Evolutionary conservation across 352 stramenopile species (phyloP), one percentile per base, ranked within the genome.

Genomic region (Heterotrichella gracilis): DNA sequence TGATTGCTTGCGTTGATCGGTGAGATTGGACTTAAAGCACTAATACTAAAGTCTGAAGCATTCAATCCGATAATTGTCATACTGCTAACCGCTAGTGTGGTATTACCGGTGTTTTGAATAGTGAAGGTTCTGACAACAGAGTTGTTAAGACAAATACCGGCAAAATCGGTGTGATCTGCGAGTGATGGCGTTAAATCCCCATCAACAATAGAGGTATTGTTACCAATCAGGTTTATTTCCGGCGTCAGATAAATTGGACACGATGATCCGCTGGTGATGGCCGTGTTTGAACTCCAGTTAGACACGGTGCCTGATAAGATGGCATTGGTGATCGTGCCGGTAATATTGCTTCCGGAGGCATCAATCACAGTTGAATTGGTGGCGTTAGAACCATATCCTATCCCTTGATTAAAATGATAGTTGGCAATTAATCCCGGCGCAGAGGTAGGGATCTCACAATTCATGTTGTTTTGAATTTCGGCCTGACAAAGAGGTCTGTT

Each of bases 391-490:
- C 41, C 41, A 66, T 66, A 24, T 66, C n/a, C 41, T 24, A 22
- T 66, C 21, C 41, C 41, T 22, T 66, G 41, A 22, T 66, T 66
- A 66, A 66, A 66, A 24, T 66, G 21, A 66, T 66, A 66, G 23
- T 66, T 24, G 21, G 21, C 41, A 66, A 66, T 66, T 24, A 66
- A 22, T n/a, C n/a, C n/a, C 21, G 41, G 41, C 21, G n/a, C 23
- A 24, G 41, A 66, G 23, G 41, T 66, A 22, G n/a, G 21, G 23
- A 66, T 66, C 41, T 66, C 41, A 66, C n/a, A 66, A 66, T 66
- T 66, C 41, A 66, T 66, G 23, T 66, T 66, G 21, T n/a, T 24
- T 66, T 66, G 41, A 66, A 66, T 66, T 22, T 66, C 41, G 21
- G 41, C 41, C 23, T 66, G 41, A 24, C n/a, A 24, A 24, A n/a